A percentile compares a stretch with the other conserved stretches of the same genome.
These are phyloP conservation scores for Pseudodiploospora longispora DNA, from an alignment of 2,329 filamentous ascomycete genomes.

Conservation along the genomic window DNA sequence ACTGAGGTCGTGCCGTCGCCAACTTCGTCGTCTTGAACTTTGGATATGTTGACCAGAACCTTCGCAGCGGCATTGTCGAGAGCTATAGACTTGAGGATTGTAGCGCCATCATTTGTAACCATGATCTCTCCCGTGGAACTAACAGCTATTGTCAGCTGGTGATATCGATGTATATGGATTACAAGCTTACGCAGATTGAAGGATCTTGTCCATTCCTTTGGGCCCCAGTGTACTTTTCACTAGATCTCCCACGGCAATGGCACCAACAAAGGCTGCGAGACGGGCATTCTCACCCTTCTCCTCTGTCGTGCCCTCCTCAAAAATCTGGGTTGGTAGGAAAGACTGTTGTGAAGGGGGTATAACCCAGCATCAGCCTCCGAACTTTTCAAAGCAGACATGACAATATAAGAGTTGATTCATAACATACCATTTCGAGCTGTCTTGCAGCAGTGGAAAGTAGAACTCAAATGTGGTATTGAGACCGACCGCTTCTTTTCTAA, in stretches of 20 bases:
- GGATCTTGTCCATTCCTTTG: slow-evolving; percentile 98
- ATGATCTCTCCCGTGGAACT: slow-evolving; percentile 94
- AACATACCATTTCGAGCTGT: slow-evolving; percentile 18
- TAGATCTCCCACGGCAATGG: slow-evolving; percentile 93
- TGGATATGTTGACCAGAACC: slow-evolving; percentile 97
- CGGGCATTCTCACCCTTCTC: slow-evolving; percentile 99
- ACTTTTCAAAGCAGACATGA: not conserved
- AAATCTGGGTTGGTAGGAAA: slow-evolving; percentile 93
- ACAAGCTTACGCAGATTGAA: slow-evolving; percentile 76
- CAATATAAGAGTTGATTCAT: not conserved
- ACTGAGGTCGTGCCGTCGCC: slow-evolving; percentile 98
- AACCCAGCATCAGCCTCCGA: slow-evolving; percentile 6
- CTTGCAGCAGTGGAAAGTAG: not conserved
- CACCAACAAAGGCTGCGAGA: slow-evolving; percentile 95
- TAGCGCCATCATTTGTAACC: slow-evolving; percentile 98
- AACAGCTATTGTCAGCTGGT: slow-evolving; percentile 11
- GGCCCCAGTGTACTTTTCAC: slow-evolving; percentile 96
- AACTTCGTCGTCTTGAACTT: slow-evolving; percentile 98
- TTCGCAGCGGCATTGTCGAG: slow-evolving; percentile 98
- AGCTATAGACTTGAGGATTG: slow-evolving; percentile 95
- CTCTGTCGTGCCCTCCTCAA: slow-evolving; percentile 91
- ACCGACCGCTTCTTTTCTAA: not conserved
- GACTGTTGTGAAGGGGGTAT: slow-evolving; percentile 30
- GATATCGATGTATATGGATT: slow-evolving; percentile 9
- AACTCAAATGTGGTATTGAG: not conserved